Evolutionary conservation across 768 basidiomycete genomes (phyloP).

Genomic region (Kwoniella botswanensis): DNA sequence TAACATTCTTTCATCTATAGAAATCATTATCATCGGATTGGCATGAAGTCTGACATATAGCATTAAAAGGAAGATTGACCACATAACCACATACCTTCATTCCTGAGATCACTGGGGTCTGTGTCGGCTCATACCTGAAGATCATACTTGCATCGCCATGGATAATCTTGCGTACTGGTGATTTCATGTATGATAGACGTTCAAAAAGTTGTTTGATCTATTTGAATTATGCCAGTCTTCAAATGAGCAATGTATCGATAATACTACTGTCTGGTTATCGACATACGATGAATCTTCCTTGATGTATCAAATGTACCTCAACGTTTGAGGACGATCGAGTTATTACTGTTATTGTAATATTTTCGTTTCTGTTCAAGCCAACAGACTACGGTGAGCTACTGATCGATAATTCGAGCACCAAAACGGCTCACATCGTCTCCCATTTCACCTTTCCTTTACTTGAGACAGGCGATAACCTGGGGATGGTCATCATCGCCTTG

Average conservation of each 20-base stretch:
- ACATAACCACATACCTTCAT: conserved; percentile 7
- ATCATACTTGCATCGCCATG: not conserved
- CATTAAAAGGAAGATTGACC: not conserved
- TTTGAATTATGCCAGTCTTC: no score
- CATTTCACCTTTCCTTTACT: conserved; percentile 9
- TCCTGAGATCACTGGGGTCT: not conserved
- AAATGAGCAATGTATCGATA: no score
- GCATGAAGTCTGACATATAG: not conserved
- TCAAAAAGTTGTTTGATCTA: not conserved
- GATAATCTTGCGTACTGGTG: not conserved
- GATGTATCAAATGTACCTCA: not conserved
- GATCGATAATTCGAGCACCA: no score
- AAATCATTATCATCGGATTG: no score
- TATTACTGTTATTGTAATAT: not conserved
- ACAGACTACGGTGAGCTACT: not conserved
- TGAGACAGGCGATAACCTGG: not conserved
- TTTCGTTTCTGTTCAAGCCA: not conserved
- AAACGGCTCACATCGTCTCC: not conserved
- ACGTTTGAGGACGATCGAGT: not conserved
- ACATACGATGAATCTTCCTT: not conserved
- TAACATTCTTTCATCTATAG: no score
- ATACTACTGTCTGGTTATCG: no score
- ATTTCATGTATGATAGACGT: not conserved
- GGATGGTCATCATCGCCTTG: conserved; percentile 15
- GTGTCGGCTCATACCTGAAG: conserved; percentile 5